A percentile compares a stretch with the other conserved stretches of the same genome.
Conservation (phyloP, 345 rosid genomes). For the Dovyalis caffra region DNA sequence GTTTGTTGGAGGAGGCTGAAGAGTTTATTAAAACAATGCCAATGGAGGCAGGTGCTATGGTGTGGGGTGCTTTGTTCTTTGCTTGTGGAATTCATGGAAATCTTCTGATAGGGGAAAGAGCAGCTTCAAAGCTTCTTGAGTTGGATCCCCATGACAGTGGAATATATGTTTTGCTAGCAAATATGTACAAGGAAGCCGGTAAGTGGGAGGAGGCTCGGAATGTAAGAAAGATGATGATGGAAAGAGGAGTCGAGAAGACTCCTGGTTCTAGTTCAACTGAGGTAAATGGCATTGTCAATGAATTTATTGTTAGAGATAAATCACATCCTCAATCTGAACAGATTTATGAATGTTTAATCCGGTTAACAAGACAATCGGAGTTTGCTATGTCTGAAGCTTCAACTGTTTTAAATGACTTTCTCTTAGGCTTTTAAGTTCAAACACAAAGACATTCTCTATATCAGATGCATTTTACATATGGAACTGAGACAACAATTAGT, state of each 20-base stretch:
- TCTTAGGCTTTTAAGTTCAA: slow-evolving; percentile 21
- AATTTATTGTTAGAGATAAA: slow-evolving; percentile 72
- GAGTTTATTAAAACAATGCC: slow-evolving; percentile 67
- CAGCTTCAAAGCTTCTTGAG: slow-evolving; percentile 70
- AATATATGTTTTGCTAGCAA: slow-evolving; percentile 70
- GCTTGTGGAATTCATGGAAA: slow-evolving; percentile 73
- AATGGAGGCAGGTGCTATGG: slow-evolving; percentile 64
- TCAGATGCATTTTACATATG: neutral
- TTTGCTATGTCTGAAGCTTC: slow-evolving; percentile 20
- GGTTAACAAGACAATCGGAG: slow-evolving; percentile 43
- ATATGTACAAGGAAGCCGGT: slow-evolving; percentile 70
- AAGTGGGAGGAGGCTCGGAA: slow-evolving; percentile 67
- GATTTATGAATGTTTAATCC: slow-evolving; percentile 57
- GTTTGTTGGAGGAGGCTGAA: slow-evolving; percentile 72
- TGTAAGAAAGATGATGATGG: slow-evolving; percentile 64
- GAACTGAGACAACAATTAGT: neutral
- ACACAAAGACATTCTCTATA: neutral
- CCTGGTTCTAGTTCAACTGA: slow-evolving; percentile 82
- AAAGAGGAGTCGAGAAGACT: slow-evolving; percentile 71
- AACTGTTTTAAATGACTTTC: slow-evolving; percentile 3
- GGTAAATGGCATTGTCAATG: slow-evolving; percentile 54
- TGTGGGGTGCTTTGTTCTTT: slow-evolving; percentile 84
- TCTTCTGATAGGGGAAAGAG: slow-evolving; percentile 63
- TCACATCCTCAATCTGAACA: slow-evolving; percentile 48
- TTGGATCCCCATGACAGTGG: slow-evolving; percentile 80